These are phyloP conservation scores for Nicotiana knightiana DNA, from an alignment of 257 asterid species.

Conservation along the genomic window DNA sequence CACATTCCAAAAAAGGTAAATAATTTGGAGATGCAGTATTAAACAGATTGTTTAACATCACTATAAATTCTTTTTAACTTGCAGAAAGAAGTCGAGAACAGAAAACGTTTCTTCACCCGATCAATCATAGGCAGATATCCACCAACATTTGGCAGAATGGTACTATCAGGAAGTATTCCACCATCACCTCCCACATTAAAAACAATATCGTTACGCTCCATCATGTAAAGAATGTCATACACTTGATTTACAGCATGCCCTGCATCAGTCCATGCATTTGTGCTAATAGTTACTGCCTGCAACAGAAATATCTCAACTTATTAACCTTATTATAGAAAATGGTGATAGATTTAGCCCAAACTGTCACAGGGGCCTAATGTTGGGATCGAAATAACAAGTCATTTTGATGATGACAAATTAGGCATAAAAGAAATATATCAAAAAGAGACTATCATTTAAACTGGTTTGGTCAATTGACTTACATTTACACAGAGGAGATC, in stretches of 20 bases:
- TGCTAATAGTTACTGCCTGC: slow-evolving; percentile 70
- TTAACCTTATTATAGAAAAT: background rate
- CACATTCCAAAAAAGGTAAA: background rate
- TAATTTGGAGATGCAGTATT: background rate
- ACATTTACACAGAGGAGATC: no score
- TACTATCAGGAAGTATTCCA: slow-evolving; percentile 63
- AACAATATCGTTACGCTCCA: slow-evolving; percentile 72
- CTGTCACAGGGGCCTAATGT: background rate
- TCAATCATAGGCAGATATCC: slow-evolving; percentile 87
- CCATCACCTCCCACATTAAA: slow-evolving; percentile 95
- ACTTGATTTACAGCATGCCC: slow-evolving; percentile 75
- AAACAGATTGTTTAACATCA: background rate
- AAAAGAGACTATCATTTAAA: no score
- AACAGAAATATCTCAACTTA: background rate
- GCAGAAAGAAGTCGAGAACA: background rate
- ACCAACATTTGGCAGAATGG: slow-evolving; percentile 58
- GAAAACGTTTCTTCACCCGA: slow-evolving; percentile 38
- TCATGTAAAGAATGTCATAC: slow-evolving; percentile 79
- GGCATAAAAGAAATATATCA: no score
- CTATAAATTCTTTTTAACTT: background rate
- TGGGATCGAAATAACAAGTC: no score
- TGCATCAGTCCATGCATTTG: slow-evolving; percentile 69
- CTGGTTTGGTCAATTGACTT: no score
- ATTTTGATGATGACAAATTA: no score
- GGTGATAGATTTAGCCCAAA: background rate